Base-by-base conservation (phyloP, 495 filamentous ascomycete genomes). In the Bathelium albidoporum region DNA sequence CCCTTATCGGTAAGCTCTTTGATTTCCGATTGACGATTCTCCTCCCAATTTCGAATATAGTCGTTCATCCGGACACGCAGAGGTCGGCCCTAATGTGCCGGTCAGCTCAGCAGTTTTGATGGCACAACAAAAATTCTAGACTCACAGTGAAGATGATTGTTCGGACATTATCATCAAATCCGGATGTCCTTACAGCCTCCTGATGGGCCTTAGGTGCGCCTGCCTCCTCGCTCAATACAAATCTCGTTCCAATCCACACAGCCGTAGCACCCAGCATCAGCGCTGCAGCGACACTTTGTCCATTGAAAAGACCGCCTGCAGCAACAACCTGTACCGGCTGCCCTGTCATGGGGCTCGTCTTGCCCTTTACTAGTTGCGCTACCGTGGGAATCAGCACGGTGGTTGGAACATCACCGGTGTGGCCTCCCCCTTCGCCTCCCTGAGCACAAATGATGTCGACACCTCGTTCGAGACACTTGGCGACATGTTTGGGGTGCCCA, bases 401-500 rank as follows among this genome's bases (percentile, higher is more conserved):
- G 20, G 91, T 95, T 14, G 91, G 91, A 32, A 95, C 89, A 75
- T 92, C 87, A 67, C 91, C 91, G 31, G 91, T 96, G 79, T 96
- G 91, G 59, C 91, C 66, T 18, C 90, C 91, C 61, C 91, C 91
- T 74, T 96, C 91, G 65, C 91, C 90, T 73, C 91, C 91, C 75
- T 96, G 91, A 31, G 91, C 91, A 76, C 91, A 95, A 76, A 96
- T 95, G 66, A 95, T 87, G 74, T 96, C 91, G 65, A 82, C 87
- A 69, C 94, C 94, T 59, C 90, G 82, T 22, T 90, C 93, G 62
- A 98, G 81, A 73, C 88, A 88, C 82, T 97, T 97, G 73, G 87
- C 81, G 58, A 96, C 92, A 79, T 98, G 94, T 84, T 98, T 98
- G 67, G 95, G 95, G 83, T 97, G 94, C 62, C 93, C 94, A 74